A percentile compares a stretch with the other conserved stretches of the same genome.
These are phyloP conservation scores for Cystoisospora suis DNA, from an alignment of 169 alveolate species.

Conservation along the genomic window DNA sequence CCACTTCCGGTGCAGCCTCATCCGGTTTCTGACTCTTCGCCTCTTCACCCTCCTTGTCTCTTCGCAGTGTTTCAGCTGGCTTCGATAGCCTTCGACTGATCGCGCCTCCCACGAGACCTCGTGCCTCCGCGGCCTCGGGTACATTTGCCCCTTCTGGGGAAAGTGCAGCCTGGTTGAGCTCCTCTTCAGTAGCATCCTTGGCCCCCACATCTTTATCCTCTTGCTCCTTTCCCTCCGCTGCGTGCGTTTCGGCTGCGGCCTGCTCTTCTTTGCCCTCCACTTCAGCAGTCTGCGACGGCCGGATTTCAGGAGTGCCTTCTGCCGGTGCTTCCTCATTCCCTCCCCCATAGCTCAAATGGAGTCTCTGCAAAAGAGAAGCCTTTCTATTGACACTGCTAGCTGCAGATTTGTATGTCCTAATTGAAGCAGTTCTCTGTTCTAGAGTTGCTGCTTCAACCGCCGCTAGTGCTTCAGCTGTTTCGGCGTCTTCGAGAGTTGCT, in stretches of 20 bases:
- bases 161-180: no score
- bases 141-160: neutral
- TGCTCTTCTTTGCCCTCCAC: neutral
- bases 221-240: neutral
- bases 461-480: neutral
- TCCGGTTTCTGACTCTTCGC: neutral
- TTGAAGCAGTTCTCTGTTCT: neutral
- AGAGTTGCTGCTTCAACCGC: slow-evolving; percentile 10
- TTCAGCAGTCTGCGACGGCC: neutral
- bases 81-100: slow-evolving; percentile 18
- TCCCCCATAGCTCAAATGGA: neutral
- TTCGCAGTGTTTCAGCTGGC: neutral
- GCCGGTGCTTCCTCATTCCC: neutral
- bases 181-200: neutral
- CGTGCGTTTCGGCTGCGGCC: neutral
- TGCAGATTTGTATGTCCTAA: neutral
- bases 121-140: neutral
- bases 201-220: neutral
- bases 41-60: neutral
- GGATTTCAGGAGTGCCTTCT: neutral
- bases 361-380: neutral
- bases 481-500: neutral
- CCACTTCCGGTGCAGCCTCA: no score
- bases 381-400: neutral
- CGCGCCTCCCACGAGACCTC: slow-evolving; percentile 5